Conservation (phyloP, 352 stramenopile genomes). For the Globisporangium cylindrosporum region DNA sequence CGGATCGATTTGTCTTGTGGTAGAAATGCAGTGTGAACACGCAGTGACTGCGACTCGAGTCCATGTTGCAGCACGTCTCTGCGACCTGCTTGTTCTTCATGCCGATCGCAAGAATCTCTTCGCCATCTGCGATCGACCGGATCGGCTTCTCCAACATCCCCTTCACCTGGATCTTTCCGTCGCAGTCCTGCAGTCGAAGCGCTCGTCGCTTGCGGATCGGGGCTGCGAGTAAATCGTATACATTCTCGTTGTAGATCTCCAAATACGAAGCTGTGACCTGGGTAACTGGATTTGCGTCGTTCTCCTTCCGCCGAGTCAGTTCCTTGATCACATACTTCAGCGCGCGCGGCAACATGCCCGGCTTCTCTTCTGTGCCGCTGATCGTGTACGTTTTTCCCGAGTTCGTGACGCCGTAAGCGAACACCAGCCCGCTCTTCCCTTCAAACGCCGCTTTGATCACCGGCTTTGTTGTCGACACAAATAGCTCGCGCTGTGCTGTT, state of each 20-base stretch:
- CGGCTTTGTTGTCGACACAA: conserved; percentile 84
- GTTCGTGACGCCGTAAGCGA: conserved; percentile 98
- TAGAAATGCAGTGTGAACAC: conserved; percentile 88
- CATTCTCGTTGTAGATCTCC: conserved; percentile 99
- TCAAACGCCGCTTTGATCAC: conserved; percentile 90
- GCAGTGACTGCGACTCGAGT: conserved; percentile 90
- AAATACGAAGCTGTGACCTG: conserved; percentile 91
- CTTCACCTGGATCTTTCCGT: conserved; percentile 87
- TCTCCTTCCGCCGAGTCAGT: conserved; percentile 48
- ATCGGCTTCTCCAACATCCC: conserved; percentile 72
- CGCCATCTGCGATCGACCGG: conserved; percentile 58
- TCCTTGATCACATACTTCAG: conserved; percentile 70
- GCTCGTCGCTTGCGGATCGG: conserved; percentile 54
- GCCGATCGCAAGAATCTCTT: conserved; percentile 70
- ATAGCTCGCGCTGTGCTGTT: conserved; percentile 90
- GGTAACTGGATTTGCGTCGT: conserved; percentile 33
- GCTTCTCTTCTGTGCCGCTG: conserved; percentile 78
- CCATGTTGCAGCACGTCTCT: conserved; percentile 87
- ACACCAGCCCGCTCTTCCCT: conserved; percentile 90
- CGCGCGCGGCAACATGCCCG: conserved; percentile 82
- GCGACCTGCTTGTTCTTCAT: conserved; percentile 76
- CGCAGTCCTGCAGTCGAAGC: conserved; percentile 75
- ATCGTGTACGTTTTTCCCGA: conserved; percentile 99
- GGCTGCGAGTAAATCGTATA: conserved; percentile 93
- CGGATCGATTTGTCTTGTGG: conserved; percentile 25